Evolutionary conservation across 768 basidiomycete genomes (phyloP), one percentile per base, ranked within the genome.

Genomic region (Phaffia tasmanica): DNA sequence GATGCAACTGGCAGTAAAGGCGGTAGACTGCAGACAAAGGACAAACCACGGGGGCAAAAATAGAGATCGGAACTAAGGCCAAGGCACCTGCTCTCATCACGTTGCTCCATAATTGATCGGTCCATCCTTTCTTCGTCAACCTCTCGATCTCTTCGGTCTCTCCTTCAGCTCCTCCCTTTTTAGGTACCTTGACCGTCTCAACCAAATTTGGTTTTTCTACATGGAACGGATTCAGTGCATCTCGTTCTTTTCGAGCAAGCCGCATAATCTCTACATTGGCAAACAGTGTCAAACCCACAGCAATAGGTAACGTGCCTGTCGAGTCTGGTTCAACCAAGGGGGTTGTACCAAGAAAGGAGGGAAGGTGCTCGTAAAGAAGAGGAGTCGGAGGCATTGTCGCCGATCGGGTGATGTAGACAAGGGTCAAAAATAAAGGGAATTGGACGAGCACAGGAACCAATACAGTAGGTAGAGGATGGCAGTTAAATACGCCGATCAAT

Each of bases 31-130:
- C 25, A 15, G 6, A 19, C 15, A 7, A 25, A 14, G 35, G 35
- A 63, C 63, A n/a, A n/a, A 63, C 63, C 29, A 55, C 30, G 3
- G 63, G 63, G 21, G 63, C 49, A 63, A 63, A 63, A 5, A 56
- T 55, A 6, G 63, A 63, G 0, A 63, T 23, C 18, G 53, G 48
- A 14, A 50, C 42, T 9, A 63, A 53, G 2, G 25, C 42, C 18
- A 63, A 23, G 3, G 32, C 63, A 29, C 8, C 8, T 14, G n/a
- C 63, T 11, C n/a, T 35, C 32, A 63, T 27, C 3, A 63, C 8
- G 16, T 63, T 53, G 35, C 21, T 55, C 48, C 27, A 16, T 9
- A 54, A 19, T n/a, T 47, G 19, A 15, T 63, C 53, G 11, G 18
- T 53, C 53, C 54, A 63, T 1, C 63, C 63, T 11, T 5, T 27